Conservation (phyloP, 768 basidiomycete species). For the Cystobasidiopsis lactophilus region DNA sequence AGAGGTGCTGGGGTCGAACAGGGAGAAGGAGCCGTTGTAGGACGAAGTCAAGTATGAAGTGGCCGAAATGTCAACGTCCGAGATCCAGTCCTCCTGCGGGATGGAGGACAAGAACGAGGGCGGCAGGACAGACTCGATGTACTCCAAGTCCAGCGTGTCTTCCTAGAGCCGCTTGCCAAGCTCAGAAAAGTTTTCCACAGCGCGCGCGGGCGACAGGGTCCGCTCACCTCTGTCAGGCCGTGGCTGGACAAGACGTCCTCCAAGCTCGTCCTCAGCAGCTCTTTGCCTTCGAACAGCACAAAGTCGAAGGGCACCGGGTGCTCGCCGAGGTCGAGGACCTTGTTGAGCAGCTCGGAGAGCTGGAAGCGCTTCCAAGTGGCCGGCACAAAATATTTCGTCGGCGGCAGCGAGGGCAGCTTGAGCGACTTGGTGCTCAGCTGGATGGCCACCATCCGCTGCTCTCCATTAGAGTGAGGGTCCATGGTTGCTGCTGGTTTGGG, state of each 20-base stretch:
- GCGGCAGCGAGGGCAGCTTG: constrained; percentile 43
- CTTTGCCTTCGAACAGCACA: constrained; percentile 36
- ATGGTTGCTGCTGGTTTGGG: no score
- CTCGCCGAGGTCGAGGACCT: constrained; percentile 36
- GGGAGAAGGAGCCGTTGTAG: constrained; percentile 54
- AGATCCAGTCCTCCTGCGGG: constrained; percentile 87
- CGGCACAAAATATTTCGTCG: constrained; percentile 83
- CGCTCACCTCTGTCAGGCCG: constrained; percentile 48
- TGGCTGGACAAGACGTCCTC: constrained; percentile 35
- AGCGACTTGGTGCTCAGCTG: constrained; percentile 48
- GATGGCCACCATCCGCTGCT: constrained; percentile 12
- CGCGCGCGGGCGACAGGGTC: neutral
- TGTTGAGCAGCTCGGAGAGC: constrained; percentile 89
- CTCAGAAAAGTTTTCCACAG: neutral
- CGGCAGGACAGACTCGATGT: constrained; percentile 69
- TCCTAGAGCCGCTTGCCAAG: constrained; percentile 32
- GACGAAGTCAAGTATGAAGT: constrained; percentile 38
- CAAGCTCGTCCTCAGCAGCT: constrained; percentile 47
- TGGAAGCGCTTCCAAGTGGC: constrained; percentile 80
- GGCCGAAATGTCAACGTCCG: constrained; percentile 35
- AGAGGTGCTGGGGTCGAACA: constrained; percentile 49
- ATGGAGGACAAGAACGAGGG: constrained; percentile 57
- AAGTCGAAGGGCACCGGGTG: constrained; percentile 79
- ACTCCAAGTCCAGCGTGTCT: constrained; percentile 77
- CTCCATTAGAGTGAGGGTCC: no score